These are phyloP conservation scores for Aspergillus wentii DNA, from an alignment of 495 filamentous ascomycete species.

Conservation along the genomic window DNA sequence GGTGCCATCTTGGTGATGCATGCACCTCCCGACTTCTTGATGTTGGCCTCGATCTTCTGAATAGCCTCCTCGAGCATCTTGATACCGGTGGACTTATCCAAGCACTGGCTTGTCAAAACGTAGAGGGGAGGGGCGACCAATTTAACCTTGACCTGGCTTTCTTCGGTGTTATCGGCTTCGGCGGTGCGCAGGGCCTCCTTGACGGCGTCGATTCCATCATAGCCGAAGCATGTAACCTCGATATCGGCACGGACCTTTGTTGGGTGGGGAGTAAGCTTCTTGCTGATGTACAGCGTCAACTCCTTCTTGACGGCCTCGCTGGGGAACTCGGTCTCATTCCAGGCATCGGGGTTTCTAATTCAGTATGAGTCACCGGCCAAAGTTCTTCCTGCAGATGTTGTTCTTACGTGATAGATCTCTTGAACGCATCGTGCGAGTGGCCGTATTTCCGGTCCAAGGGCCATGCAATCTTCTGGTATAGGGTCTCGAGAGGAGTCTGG, in stretches of 20 bases:
- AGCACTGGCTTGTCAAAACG: constrained; percentile 85
- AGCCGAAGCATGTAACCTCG: constrained; percentile 96
- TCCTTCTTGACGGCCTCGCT: constrained; percentile 81
- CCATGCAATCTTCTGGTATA: constrained; percentile 94
- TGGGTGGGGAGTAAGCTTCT: constrained; percentile 91
- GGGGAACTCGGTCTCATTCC: constrained; percentile 87
- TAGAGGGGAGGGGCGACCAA: constrained; percentile 94
- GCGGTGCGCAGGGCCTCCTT: constrained; percentile 83
- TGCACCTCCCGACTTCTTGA: constrained; percentile 66
- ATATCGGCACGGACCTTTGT: constrained; percentile 98
- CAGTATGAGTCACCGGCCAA: constrained; percentile 10
- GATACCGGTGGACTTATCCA: constrained; percentile 88
- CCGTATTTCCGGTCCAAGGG: constrained; percentile 97
- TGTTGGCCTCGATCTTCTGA: constrained; percentile 71
- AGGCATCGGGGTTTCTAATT: constrained; percentile 84
- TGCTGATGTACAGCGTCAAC: constrained; percentile 87
- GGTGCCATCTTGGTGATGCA: constrained; percentile 94
- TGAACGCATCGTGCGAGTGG: constrained; percentile 95
- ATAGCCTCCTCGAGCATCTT: constrained; percentile 81
- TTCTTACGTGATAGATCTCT: constrained; percentile 91
- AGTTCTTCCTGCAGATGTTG: not conserved
- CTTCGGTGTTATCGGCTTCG: constrained; percentile 80
- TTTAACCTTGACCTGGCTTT: constrained; percentile 93
- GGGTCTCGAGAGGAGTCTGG: constrained; percentile 81
- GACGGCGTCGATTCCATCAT: constrained; percentile 97